phyloP scores from a whole-genome alignment of 495 filamentous ascomycete species.

The Aspergillus bertholletiae region DNA sequence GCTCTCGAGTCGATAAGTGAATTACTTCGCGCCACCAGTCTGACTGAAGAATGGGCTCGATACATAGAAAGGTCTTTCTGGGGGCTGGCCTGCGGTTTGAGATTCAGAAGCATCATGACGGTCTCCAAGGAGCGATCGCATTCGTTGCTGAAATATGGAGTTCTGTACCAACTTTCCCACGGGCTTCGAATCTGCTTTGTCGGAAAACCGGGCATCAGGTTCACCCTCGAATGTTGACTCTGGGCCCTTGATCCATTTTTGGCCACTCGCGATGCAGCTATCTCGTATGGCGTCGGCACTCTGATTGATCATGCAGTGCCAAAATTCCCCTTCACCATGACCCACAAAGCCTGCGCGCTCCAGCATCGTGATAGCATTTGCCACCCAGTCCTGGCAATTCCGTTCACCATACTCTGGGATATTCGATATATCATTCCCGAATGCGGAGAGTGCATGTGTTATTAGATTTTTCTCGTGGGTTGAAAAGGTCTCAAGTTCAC shows the following conservation, averaged over 20 bases:
- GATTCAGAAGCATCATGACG: not conserved
- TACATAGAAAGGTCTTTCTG: constrained; percentile 16
- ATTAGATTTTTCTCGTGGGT: not conserved
- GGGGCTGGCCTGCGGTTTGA: not conserved
- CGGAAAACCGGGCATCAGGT: constrained; percentile 13
- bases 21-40: not conserved
- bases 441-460: not conserved
- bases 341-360: constrained; percentile 4
- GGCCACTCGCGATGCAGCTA: constrained; percentile 4
- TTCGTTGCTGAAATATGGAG: constrained; percentile 5
- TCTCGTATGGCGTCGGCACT: constrained; percentile 14
- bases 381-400: constrained; percentile 20
- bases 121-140: not conserved
- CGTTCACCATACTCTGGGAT: constrained; percentile 18
- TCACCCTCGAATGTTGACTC: constrained; percentile 11
- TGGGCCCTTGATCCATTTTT: constrained; percentile 10
- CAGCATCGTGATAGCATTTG: constrained; percentile 8
- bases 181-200: not conserved
- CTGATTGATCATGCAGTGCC: constrained; percentile 15
- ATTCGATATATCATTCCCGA: constrained; percentile 11
- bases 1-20: no score
- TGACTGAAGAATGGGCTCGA: constrained; percentile 20
- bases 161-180: constrained; percentile 15
- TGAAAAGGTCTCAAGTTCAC: constrained; percentile 14
- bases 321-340: constrained; percentile 12